These are phyloP conservation scores for Paracoccidioides lutzii DNA, from an alignment of 2,329 filamentous ascomycete genomes.

Conservation along the genomic window DNA sequence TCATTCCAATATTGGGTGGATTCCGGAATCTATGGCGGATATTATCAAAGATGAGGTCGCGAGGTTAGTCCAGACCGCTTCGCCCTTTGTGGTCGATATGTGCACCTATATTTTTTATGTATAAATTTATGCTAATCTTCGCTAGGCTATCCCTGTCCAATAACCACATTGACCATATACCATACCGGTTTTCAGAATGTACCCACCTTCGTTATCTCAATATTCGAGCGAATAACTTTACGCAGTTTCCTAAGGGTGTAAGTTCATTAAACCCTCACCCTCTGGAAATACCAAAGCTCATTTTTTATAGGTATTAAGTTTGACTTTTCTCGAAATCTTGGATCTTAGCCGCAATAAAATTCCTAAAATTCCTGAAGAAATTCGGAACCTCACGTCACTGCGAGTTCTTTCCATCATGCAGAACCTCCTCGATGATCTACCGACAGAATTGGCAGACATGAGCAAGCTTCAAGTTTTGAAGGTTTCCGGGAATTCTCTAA, in stretches of 20 bases:
- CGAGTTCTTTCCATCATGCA: constrained; percentile 81
- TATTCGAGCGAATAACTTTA: constrained; percentile 37
- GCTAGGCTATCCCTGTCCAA: constrained; percentile 38
- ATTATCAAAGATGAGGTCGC: constrained; percentile 42
- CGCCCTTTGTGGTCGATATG: not conserved
- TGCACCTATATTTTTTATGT: not conserved
- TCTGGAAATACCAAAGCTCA: constrained; percentile 12
- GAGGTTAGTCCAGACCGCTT: constrained; percentile 24
- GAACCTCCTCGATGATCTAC: constrained; percentile 75
- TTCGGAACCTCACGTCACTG: constrained; percentile 67
- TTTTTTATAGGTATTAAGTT: constrained; percentile 58
- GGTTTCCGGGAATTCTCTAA: constrained; percentile 75
- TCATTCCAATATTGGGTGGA: constrained; percentile 35
- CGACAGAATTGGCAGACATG: constrained; percentile 78
- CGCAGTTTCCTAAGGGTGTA: constrained; percentile 53
- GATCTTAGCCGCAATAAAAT: constrained; percentile 86
- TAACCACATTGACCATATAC: constrained; percentile 39
- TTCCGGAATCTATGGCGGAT: constrained; percentile 39
- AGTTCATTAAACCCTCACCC: constrained; percentile 19
- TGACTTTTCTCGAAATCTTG: constrained; percentile 79
- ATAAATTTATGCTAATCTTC: constrained; percentile 6
- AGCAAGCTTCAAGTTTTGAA: constrained; percentile 78
- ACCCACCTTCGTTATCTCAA: constrained; percentile 38
- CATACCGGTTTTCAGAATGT: constrained; percentile 36
- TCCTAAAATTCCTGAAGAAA: constrained; percentile 60